These are phyloP conservation scores for Datura wrightii DNA, from an alignment of 257 asterid genomes.

Conservation along the genomic window DNA sequence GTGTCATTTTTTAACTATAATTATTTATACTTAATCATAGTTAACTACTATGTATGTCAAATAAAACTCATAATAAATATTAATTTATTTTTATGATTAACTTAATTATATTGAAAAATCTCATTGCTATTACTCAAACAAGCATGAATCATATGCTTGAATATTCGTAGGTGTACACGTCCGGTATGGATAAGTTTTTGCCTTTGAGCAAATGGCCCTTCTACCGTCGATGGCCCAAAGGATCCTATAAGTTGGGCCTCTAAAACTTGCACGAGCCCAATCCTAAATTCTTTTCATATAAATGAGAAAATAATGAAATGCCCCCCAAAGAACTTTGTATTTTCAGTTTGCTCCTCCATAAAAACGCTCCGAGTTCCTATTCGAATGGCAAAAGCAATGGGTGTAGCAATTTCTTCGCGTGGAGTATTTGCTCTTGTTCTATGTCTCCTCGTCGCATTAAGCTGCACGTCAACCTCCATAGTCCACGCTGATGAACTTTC, in stretches of 20 bases:
- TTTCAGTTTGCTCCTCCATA: slow-evolving; percentile 24
- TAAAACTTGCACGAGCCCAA: slow-evolving; percentile 8
- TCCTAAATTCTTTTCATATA: background rate
- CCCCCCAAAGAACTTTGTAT: slow-evolving; percentile 17
- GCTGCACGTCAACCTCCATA: slow-evolving; percentile 31
- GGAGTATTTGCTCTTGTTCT: slow-evolving; percentile 36
- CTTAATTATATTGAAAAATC: too few species aligned
- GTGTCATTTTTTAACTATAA: too few species aligned
- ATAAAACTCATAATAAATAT: too few species aligned
- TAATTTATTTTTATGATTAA: too few species aligned
- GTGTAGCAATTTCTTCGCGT: slow-evolving; percentile 36
- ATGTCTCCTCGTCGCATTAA: slow-evolving; percentile 43
- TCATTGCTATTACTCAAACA: too few species aligned
- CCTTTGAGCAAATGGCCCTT: too few species aligned
- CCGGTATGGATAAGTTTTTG: too few species aligned
- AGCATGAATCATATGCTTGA: too few species aligned
- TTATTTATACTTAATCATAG: too few species aligned
- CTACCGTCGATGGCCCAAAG: background rate
- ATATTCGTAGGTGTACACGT: too few species aligned
- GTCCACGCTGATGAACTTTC: slow-evolving; percentile 48
- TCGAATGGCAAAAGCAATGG: slow-evolving; percentile 44
- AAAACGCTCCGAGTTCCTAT: background rate
- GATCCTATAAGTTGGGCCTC: background rate
- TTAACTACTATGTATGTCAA: too few species aligned
- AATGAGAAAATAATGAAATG: slow-evolving; percentile 1